Evolutionary conservation across 352 stramenopile genomes (phyloP).

Genomic region (Pythium biforme): DNA sequence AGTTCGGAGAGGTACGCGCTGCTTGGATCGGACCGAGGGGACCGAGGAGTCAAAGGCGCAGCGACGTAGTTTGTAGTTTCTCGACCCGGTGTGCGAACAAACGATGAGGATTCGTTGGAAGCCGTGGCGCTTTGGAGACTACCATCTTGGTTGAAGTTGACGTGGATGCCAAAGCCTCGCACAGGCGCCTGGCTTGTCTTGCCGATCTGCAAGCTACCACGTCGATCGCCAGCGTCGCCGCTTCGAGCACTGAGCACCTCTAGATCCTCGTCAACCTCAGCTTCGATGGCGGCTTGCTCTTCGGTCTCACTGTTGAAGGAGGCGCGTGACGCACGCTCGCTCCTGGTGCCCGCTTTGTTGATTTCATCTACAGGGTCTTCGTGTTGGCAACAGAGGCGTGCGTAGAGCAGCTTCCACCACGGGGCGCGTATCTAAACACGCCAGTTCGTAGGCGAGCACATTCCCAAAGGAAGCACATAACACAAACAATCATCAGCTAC

Average conservation of each 20-base stretch:
- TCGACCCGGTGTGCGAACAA: conserved; percentile 22
- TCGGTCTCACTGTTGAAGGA: conserved; percentile 68
- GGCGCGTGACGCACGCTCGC: conserved; percentile 47
- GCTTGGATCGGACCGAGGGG: conserved; percentile 51
- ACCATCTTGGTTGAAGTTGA: conserved; percentile 44
- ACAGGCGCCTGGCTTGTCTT: conserved; percentile 33
- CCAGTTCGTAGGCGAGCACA: not conserved
- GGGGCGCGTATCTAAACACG: conserved; percentile 23
- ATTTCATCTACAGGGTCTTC: conserved; percentile 28
- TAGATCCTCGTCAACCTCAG: conserved; percentile 77
- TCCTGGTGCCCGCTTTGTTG: conserved; percentile 40
- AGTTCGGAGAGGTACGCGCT: conserved; percentile 68
- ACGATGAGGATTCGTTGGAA: conserved; percentile 25
- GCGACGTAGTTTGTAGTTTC: conserved; percentile 47
- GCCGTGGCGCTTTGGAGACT: conserved; percentile 20
- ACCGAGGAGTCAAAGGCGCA: conserved; percentile 50
- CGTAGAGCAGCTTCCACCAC: conserved; percentile 28
- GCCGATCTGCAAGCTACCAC: conserved; percentile 30
- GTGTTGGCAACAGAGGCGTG: conserved; percentile 31
- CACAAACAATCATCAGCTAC: conserved; percentile 3
- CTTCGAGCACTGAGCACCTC: conserved; percentile 76
- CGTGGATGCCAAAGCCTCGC: conserved; percentile 62
- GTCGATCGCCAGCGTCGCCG: conserved; percentile 44
- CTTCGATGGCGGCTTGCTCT: conserved; percentile 65
- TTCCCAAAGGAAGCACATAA: conserved; percentile 3